These are phyloP conservation scores for Ilyonectria mors-panacis DNA, from an alignment of 2,329 filamentous ascomycete genomes.

Conservation along the genomic window DNA sequence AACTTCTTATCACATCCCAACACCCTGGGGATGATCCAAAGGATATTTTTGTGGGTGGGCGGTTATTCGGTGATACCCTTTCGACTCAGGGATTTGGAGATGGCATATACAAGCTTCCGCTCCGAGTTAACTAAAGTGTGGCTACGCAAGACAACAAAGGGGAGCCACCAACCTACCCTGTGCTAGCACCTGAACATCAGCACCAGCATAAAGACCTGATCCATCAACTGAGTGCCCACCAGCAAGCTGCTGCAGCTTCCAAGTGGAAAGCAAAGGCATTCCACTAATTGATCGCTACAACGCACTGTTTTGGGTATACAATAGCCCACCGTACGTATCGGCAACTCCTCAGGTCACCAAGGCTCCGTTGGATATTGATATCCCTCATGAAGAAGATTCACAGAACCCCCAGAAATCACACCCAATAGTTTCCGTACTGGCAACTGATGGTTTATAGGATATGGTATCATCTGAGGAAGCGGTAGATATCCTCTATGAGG, in stretches of 20 bases:
- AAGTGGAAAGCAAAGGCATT: constrained; percentile 7
- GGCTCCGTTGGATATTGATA: background rate
- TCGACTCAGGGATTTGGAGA: constrained; percentile 18
- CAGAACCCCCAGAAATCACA: background rate
- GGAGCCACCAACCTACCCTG: background rate
- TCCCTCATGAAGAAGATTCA: background rate
- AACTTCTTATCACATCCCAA: constrained; percentile 5
- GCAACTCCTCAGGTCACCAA: constrained; percentile 8
- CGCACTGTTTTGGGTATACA: constrained; percentile 15
- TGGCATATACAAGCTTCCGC: constrained; percentile 16
- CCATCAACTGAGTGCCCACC: constrained; percentile 7
- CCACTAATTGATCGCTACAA: constrained; percentile 16
- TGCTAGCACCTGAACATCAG: constrained; percentile 1
- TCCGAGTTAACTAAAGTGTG: background rate
- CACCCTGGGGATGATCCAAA: constrained; percentile 17
- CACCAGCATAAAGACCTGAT: constrained; percentile 15
- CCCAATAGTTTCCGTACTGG: background rate
- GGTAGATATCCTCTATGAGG: background rate
- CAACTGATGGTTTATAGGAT: constrained; percentile 18
- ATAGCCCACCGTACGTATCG: constrained; percentile 13
- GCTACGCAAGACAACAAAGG: background rate
- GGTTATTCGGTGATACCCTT: constrained; percentile 19
- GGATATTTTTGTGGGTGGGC: constrained; percentile 16
- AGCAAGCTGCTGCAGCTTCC: constrained; percentile 7
- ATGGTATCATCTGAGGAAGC: constrained; percentile 15